Evolutionary conservation across 371 early-diverging fungal genomes (phyloP).

Genomic region (Mortierella sp.): DNA sequence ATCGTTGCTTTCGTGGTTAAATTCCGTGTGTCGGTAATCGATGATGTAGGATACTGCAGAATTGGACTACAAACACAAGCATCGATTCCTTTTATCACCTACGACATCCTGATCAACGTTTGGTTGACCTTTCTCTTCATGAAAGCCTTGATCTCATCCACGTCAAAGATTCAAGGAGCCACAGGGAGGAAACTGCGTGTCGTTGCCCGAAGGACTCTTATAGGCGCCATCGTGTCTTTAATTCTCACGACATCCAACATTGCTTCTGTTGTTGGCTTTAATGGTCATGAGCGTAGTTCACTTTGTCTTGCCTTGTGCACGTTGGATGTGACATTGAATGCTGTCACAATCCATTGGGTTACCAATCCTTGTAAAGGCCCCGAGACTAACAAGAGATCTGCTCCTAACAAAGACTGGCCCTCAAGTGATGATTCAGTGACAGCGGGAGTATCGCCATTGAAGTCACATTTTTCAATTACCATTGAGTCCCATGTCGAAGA

Average conservation of each 20-base stretch:
- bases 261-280: conserved; percentile 55
- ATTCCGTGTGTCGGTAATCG: conserved; percentile 56
- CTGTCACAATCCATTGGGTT: conserved; percentile 69
- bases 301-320: conserved; percentile 68
- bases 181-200: conserved; percentile 59
- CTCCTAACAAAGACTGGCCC: too few species aligned
- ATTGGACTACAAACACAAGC: conserved; percentile 62
- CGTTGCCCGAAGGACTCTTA: conserved; percentile 63
- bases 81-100: conserved; percentile 57
- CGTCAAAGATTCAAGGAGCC: conserved; percentile 54
- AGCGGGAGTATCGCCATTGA: too few species aligned
- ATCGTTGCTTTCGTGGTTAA: conserved; percentile 64
- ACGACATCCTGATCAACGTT: conserved; percentile 57
- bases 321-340: conserved; percentile 70
- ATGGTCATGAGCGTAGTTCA: conserved; percentile 64
- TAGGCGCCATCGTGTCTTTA: conserved; percentile 64
- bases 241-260: conserved; percentile 66
- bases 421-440: too few species aligned
- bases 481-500: too few species aligned
- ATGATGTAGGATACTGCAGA: conserved; percentile 59
- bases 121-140: conserved; percentile 65
- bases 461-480: too few species aligned
- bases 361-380: conserved; percentile 1
- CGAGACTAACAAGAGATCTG: too few species aligned
- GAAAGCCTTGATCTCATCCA: conserved; percentile 57